A percentile compares a stretch with the other conserved stretches of the same genome.
These are phyloP conservation scores for Zygoascus sp. DNA, from an alignment of 1,139 yeast species.

Conservation along the genomic window DNA sequence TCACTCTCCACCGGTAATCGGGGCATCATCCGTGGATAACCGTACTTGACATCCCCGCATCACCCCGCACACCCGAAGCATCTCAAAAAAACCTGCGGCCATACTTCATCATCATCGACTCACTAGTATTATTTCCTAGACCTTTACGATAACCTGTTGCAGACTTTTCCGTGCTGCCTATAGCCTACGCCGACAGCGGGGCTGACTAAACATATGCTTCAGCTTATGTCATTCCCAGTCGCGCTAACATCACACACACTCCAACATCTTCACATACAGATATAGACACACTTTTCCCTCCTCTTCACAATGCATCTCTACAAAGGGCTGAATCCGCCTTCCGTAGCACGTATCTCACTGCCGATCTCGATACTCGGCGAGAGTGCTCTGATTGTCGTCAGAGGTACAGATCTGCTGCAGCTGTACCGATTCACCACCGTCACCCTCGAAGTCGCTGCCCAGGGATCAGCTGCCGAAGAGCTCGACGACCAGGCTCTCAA, in stretches of 20 bases:
- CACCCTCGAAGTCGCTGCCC: slow-evolving; percentile 22
- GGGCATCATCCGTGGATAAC: background rate
- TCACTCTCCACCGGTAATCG: background rate
- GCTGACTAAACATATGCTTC: background rate
- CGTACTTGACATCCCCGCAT: background rate
- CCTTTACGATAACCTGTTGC: too few relatives aligned
- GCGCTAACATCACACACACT: background rate
- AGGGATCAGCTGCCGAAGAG: slow-evolving; percentile 18
- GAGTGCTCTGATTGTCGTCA: slow-evolving; percentile 62
- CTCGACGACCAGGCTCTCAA: slow-evolving; percentile 17
- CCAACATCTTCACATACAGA: too few relatives aligned
- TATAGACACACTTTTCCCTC: too few relatives aligned
- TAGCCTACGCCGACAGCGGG: background rate
- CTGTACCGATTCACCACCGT: slow-evolving; percentile 43
- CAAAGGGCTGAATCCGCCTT: slow-evolving; percentile 74
- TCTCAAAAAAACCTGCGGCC: background rate
- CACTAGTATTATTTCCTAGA: background rate
- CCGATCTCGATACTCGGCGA: slow-evolving; percentile 56
- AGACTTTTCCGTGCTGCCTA: background rate
- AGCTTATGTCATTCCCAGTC: background rate
- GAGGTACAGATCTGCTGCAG: slow-evolving; percentile 63
- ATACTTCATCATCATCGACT: background rate
- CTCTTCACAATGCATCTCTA: slow-evolving; percentile 64
- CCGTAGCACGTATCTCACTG: slow-evolving; percentile 61
- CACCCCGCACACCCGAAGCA: background rate